phyloP scores from a whole-genome alignment of 257 asterid genomes.

The Hygrophila difformis region DNA sequence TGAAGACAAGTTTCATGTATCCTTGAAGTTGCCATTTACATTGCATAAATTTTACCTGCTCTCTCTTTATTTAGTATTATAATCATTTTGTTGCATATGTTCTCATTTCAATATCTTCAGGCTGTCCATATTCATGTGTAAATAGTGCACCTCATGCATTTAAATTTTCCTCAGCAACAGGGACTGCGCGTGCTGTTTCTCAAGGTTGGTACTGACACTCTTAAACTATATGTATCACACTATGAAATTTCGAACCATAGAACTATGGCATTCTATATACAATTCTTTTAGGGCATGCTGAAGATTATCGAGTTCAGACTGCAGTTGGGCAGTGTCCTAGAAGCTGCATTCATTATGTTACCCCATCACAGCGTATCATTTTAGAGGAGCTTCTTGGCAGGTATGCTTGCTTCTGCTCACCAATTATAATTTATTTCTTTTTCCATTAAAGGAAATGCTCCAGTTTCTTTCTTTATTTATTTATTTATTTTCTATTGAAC shows the following conservation, averaged over 20 bases:
- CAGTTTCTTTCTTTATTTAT: too few relatives aligned
- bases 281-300: slow-evolving; percentile 41
- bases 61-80: too few relatives aligned
- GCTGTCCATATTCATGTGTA: slow-evolving; percentile 84
- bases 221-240: slow-evolving; percentile 2
- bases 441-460: neutral
- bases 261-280: neutral
- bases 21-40: too few relatives aligned
- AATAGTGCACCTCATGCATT: slow-evolving; percentile 75
- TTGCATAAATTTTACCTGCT: neutral
- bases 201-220: slow-evolving; percentile 49
- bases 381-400: slow-evolving; percentile 82
- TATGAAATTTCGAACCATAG: slow-evolving; percentile 1
- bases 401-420: slow-evolving; percentile 20
- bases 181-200: slow-evolving; percentile 60
- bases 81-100: neutral
- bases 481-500: too few relatives aligned
- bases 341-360: slow-evolving; percentile 76
- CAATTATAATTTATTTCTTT: neutral
- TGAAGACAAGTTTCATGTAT: too few relatives aligned
- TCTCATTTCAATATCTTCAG: slow-evolving; percentile 30
- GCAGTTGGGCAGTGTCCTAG: slow-evolving; percentile 90
- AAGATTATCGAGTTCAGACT: slow-evolving; percentile 50
- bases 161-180: slow-evolving; percentile 51
- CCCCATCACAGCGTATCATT: slow-evolving; percentile 80